phyloP scores from a whole-genome alignment of 768 basidiomycete genomes.

The Pilatotrama ljubarskyi region DNA sequence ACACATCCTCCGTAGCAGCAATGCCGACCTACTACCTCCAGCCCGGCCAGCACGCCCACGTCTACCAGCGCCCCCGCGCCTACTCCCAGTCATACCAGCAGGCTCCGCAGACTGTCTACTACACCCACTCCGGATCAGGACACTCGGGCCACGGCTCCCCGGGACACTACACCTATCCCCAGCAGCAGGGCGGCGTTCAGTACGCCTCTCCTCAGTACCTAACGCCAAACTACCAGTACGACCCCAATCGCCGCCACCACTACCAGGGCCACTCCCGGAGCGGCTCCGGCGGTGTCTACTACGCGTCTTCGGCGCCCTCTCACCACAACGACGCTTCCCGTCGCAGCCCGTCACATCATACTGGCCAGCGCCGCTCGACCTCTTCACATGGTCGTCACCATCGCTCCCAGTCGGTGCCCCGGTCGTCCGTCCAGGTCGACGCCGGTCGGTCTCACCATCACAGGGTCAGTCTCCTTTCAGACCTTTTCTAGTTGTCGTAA shows the following conservation, averaged over 20 bases:
- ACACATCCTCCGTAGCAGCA: not conserved
- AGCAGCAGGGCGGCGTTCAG: constrained; percentile 17
- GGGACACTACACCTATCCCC: constrained; percentile 9
- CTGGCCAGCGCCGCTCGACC: constrained; percentile 24
- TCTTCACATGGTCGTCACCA: constrained; percentile 21
- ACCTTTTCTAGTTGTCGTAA: not conserved
- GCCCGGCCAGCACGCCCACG: constrained; percentile 21
- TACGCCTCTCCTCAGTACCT: constrained; percentile 18
- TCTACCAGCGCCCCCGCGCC: constrained; percentile 25
- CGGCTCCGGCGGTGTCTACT: constrained; percentile 20
- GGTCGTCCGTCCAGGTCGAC: constrained; percentile 5
- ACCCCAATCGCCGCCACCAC: constrained; percentile 22
- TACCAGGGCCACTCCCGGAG: constrained; percentile 20
- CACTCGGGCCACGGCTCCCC: constrained; percentile 13
- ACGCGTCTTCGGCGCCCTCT: constrained; percentile 15
- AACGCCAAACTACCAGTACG: constrained; percentile 13
- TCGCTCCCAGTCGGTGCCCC: constrained; percentile 17
- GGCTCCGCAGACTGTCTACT: constrained; percentile 24
- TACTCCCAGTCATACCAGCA: constrained; percentile 26
- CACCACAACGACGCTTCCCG: constrained; percentile 9
- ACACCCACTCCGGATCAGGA: constrained; percentile 20
- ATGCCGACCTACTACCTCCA: constrained; percentile 32
- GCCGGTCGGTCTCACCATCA: constrained; percentile 8
- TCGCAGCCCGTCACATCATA: constrained; percentile 10
- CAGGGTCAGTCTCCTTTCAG: constrained; percentile 9